These are phyloP conservation scores for Microstroma glucosiphilum DNA, from an alignment of 1,284 basidiomycete species.

Conservation along the genomic window DNA sequence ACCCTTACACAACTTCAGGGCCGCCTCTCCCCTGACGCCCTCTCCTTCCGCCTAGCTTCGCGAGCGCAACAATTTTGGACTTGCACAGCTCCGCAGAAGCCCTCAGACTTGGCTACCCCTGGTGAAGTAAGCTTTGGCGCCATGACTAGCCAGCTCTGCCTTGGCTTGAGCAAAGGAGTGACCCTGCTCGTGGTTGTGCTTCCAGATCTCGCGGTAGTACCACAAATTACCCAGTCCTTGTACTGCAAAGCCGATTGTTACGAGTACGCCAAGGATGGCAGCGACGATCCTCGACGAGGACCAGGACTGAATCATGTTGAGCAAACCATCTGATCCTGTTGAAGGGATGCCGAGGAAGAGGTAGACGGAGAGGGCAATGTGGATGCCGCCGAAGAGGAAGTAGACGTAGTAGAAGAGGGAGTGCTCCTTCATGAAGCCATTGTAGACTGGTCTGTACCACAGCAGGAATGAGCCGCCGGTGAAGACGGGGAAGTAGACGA, in stretches of 20 bases:
- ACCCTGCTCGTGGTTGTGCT: conserved; percentile 65
- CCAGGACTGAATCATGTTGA: conserved; percentile 70
- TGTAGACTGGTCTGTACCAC: conserved; percentile 87
- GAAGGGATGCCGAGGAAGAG: conserved; percentile 55
- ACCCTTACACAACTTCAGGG: too few relatives aligned
- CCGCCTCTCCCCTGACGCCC: too few relatives aligned
- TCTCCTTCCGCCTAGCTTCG: too few relatives aligned
- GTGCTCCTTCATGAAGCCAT: conserved; percentile 85
- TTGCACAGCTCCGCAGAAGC: too few relatives aligned
- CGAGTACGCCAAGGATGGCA: conserved; percentile 63
- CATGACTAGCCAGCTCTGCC: conserved; percentile 73
- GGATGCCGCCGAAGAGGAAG: conserved; percentile 89
- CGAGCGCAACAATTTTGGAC: too few relatives aligned
- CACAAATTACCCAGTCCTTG: conserved; percentile 76
- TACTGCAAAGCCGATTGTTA: conserved; percentile 78
- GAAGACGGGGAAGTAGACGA: conserved; percentile 78
- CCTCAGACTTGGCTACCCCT: conserved; percentile 13
- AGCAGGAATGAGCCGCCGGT: conserved; percentile 72
- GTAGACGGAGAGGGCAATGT: conserved; percentile 68
- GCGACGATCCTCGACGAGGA: conserved; percentile 20
- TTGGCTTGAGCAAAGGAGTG: conserved; percentile 62
- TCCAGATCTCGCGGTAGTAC: conserved; percentile 80
- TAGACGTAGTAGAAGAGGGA: conserved; percentile 61
- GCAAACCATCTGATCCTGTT: conserved; percentile 89
- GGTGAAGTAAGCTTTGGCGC: conserved; percentile 73